phyloP scores from a whole-genome alignment of 805 yeast species.

The Cyberlindnera bimundalis region DNA sequence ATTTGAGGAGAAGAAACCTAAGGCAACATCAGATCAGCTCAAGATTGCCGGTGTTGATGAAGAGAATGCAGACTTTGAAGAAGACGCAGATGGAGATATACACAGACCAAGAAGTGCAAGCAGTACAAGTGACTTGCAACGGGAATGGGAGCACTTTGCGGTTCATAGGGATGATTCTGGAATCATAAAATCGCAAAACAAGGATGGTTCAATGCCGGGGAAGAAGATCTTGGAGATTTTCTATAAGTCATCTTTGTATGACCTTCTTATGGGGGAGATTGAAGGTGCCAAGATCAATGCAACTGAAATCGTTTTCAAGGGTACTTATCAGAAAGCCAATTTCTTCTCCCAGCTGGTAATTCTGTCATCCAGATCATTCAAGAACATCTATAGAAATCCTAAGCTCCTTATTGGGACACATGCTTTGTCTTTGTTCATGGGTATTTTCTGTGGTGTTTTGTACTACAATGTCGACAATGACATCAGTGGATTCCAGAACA shows the following conservation, averaged over 20 bases:
- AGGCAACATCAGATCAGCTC: conserved; percentile 9
- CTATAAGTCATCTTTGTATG: conserved; percentile 31
- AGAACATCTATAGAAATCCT: conserved; percentile 90
- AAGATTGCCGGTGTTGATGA: conserved; percentile 28
- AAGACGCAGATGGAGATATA: conserved; percentile 26
- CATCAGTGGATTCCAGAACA: conserved; percentile 93
- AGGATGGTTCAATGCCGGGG: conserved; percentile 3
- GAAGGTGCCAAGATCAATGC: conserved; percentile 24
- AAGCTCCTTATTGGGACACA: conserved; percentile 83
- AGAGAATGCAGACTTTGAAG: conserved; percentile 29
- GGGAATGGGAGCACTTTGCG: conserved; percentile 87
- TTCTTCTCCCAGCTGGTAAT: conserved; percentile 65
- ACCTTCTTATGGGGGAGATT: conserved; percentile 31
- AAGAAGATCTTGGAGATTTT: conserved; percentile 30
- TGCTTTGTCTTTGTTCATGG: conserved; percentile 69
- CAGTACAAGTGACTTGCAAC: conserved; percentile 50
- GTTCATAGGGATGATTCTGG: conserved; percentile 66
- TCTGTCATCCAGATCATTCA: conserved; percentile 82
- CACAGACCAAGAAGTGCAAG: conserved; percentile 30
- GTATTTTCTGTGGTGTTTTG: conserved; percentile 78
- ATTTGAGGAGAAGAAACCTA: conserved; percentile 42
- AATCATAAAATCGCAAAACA: conserved; percentile 12
- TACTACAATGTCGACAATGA: conserved; percentile 83
- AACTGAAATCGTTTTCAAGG: conserved; percentile 23
- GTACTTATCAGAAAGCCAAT: conserved; percentile 42